These are phyloP conservation scores for Annona squamosa DNA, from an alignment of 164 flowering plant genomes.

Conservation along the genomic window DNA sequence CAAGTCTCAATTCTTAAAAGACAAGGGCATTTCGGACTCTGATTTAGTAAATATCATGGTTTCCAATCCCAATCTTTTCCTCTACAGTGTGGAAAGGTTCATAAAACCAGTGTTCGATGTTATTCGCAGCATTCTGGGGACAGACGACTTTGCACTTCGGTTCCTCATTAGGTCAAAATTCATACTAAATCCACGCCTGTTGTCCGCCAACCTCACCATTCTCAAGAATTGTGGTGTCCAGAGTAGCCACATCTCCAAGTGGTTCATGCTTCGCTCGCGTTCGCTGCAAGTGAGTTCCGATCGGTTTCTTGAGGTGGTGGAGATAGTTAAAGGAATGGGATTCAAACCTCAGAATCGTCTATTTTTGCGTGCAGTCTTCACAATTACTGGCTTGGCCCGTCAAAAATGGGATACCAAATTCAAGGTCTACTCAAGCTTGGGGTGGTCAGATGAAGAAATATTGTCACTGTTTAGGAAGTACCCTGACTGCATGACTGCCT, in stretches of 20 bases:
- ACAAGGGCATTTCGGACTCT: background rate
- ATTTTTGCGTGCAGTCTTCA: conserved; percentile 10
- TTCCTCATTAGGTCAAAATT: conserved; percentile 5
- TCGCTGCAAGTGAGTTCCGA: background rate
- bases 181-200: background rate
- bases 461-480: conserved; percentile 7
- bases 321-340: conserved; percentile 12
- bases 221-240: conserved; percentile 15
- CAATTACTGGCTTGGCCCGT: background rate
- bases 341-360: conserved; percentile 3
- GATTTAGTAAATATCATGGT: background rate
- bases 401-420: conserved; percentile 13
- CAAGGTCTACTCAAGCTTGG: conserved; percentile 16
- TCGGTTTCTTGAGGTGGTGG: conserved; percentile 3
- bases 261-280: background rate
- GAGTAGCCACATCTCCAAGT: background rate
- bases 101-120: conserved; percentile 1
- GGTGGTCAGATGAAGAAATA: conserved; percentile 22
- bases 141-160: background rate
- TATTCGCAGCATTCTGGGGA: background rate
- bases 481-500: conserved; percentile 12
- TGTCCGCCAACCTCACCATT: conserved; percentile 6
- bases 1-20: background rate
- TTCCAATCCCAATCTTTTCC: background rate
- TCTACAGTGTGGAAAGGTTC: conserved; percentile 2